A percentile compares a stretch with the other conserved stretches of the same genome.
phyloP scores from a whole-genome alignment of 192 early-diverging fungal species.

The Chytriomyces confervae region DNA sequence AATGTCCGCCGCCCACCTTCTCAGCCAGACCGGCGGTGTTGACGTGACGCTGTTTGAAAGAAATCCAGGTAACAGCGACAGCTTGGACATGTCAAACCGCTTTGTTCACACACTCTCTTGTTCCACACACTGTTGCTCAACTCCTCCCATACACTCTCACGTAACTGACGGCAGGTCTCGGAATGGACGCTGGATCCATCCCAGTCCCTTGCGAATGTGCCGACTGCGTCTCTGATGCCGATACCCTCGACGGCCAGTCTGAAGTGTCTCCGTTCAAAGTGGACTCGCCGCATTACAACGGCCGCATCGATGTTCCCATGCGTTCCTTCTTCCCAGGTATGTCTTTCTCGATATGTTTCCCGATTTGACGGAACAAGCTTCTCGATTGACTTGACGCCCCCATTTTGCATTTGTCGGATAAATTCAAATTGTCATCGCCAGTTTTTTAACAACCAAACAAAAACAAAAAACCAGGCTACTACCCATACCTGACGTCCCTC shows the following conservation, averaged over 20 bases:
- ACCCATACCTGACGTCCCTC: slow-evolving; percentile 46
- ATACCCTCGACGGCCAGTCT: slow-evolving; percentile 4
- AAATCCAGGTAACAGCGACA: slow-evolving; percentile 5
- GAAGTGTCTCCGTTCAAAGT: not conserved
- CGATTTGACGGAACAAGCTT: no score
- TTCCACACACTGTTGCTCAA: no score
- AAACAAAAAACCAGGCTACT: slow-evolving; percentile 39
- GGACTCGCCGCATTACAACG: not conserved
- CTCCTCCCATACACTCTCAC: no score
- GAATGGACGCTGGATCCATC: slow-evolving; percentile 55
- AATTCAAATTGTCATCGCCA: not conserved
- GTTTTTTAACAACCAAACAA: not conserved
- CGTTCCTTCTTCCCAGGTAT: slow-evolving; percentile 55
- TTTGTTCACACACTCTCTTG: slow-evolving; percentile 26
- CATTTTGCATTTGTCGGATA: not conserved
- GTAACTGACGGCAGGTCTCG: slow-evolving; percentile 15
- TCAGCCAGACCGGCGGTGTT: slow-evolving; percentile 29
- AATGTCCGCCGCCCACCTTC: slow-evolving; percentile 49
- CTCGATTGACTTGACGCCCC: no score
- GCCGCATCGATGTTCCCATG: slow-evolving; percentile 64
- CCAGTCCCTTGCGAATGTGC: slow-evolving; percentile 36
- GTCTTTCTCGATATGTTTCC: not conserved
- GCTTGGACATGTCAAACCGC: slow-evolving; percentile 39
- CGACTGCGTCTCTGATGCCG: slow-evolving; percentile 16
- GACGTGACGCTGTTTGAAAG: slow-evolving; percentile 10